Evolutionary conservation across 768 basidiomycete genomes (phyloP), one percentile per base, ranked within the genome.

Genomic region (Boletus pseudopeckii): DNA sequence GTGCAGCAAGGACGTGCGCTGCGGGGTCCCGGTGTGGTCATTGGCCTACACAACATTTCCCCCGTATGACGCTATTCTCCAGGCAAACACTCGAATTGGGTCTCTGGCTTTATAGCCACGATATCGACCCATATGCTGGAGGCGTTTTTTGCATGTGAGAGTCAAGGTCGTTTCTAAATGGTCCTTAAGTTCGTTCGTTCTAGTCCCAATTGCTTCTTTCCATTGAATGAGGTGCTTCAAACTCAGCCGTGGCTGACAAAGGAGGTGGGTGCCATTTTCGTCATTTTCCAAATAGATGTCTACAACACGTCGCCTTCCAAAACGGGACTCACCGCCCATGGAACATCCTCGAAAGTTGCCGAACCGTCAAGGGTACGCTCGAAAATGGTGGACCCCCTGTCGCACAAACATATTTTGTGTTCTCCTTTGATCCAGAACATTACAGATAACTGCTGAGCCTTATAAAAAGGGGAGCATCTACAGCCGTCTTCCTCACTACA

Each of bases 101-200:
- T n/a, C n/a, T n/a, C n/a, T n/a, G n/a, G n/a, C n/a, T 98, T 15
- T 86, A 85, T 57, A 74, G 78, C 39, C 75, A 88, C 71, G 84
- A 82, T n/a, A 74, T 91, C 22, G 82, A 95, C 65, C 94, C 94
- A 28, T 98, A 97, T 61, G 80, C 86, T 52, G 94, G 92, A 38
- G 90, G 91, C 5, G 73, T 84, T 10, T 92, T 96, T 66, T 81
- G 86, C 93, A 96, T 70, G 94, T 95, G 71, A 55, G 88, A 58
- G 8, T 11, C 11, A n/a, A n/a, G n/a, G n/a, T 14, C 44, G n/a
- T 34, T 46, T 38, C 30, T 20, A 22, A 37, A 20, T 11, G 7
- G 2, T n/a, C n/a, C 54, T 56, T 14, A 28, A 15, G 8, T 30
- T 53, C 39, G 22, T 56, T 53, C 14, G 51, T 22, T 37, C 8